A percentile compares a stretch with the other conserved stretches of the same genome.
Evolutionary conservation across 2,329 filamentous ascomycete genomes (phyloP).

Genomic region (Nemania sp.): DNA sequence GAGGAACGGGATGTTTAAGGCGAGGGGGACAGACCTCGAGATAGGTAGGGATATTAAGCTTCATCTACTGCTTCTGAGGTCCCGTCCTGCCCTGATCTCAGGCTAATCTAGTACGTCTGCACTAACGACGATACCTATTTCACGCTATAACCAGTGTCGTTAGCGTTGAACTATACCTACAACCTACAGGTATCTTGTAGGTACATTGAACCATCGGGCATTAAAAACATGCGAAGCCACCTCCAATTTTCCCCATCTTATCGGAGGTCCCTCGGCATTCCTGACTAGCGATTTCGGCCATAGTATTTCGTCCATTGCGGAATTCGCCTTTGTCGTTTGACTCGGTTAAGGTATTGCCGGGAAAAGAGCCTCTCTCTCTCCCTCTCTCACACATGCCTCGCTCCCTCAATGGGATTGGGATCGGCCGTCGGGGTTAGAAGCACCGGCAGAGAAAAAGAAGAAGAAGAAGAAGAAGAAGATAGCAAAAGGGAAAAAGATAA

Average conservation of each 20-base stretch:
- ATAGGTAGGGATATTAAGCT: no score
- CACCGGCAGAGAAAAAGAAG: neutral
- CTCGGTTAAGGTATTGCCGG: constrained; percentile 11
- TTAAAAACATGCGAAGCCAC: constrained; percentile 16
- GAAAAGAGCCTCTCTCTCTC: neutral
- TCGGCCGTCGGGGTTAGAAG: neutral
- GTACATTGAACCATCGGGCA: no score
- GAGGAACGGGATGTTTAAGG: no score
- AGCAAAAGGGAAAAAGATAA: neutral
- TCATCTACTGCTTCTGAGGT: no score
- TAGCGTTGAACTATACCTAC: no score
- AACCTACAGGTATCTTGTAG: no score
- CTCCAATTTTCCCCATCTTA: neutral
- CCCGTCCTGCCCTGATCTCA: no score
- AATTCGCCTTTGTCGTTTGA: constrained; percentile 6
- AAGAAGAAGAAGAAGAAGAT: neutral
- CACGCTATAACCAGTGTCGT: no score
- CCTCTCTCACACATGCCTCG: neutral
- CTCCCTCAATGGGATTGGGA: neutral
- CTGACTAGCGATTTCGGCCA: constrained; percentile 16
- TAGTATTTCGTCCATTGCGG: constrained; percentile 23
- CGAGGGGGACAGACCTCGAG: no score
- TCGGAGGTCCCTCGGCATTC: constrained; percentile 7
- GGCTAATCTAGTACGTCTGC: no score
- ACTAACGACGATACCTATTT: no score